Base-by-base conservation (phyloP, 2,329 filamentous ascomycete genomes). In the Tolypocladium endophyticum region DNA sequence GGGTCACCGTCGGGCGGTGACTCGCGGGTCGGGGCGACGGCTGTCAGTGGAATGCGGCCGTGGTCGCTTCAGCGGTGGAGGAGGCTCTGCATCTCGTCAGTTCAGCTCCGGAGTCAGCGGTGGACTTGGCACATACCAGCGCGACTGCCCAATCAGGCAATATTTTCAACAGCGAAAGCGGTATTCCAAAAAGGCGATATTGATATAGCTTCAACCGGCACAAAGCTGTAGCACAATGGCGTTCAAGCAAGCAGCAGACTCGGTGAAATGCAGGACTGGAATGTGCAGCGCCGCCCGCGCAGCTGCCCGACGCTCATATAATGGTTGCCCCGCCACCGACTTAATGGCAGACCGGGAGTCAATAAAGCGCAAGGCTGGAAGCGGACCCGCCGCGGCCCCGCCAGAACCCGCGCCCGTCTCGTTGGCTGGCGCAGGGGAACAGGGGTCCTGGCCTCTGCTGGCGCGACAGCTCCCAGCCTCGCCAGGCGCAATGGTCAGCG, bases 241-340 rank as follows among this genome's bases (percentile, higher is more conserved):
- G 14, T 50, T 47, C 23, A 7, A 47, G 11, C 43, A 47, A 36
- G 35, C 35, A 36, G 33, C 28, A 41, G 47, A 25, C 33, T 18
- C 25, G 3, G 25, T 8, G 4, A 20, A 52, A 52, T 52, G 30
- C 38, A 33, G 54, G 59, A 59, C 41, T 60, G 59, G 64, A 66
- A 65, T 61, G 59, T 54, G 36, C 30, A 18, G 54, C 18, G 36
- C n/a, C 30, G 53, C 20, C 53, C 16, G 47, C 54, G 58, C 54
- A 59, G 60, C 60, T 59, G 56, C 57, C 28, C 8, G 56, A 52
- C 61, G 58, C 59, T 62, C 62, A 70, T 76, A 76, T 76, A 76
- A 62, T 68, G 68, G 77, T 78, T 79, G 77, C 76, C 77, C 77
- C 73, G 77, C 77, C 77, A 80, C 75, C 73, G 60, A 62, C 60